Evolutionary conservation across 768 basidiomycete genomes (phyloP), one percentile per base, ranked within the genome.

Genomic region (Leucogyrophana mollusca): DNA sequence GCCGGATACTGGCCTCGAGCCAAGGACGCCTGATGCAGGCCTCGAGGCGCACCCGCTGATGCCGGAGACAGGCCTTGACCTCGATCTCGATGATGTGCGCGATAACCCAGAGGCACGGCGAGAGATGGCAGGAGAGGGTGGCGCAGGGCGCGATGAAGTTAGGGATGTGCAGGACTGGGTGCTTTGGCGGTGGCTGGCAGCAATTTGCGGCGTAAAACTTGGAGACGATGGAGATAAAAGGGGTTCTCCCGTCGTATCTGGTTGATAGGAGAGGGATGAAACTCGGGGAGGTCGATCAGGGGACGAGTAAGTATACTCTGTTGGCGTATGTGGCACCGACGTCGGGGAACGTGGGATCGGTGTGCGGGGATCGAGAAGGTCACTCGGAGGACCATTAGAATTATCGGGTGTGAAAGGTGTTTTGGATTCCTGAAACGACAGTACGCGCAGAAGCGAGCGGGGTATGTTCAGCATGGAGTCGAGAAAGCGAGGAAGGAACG

Each of bases 121-220:
- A 0, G 79, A 80, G 4, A 71, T 46, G 0, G 71, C 77, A 13
- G 82, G 83, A 2, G 80, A 83, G 4, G 77, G 77, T 0, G 83
- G 83, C 0, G 83, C 83, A 25, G 80, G 82, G 4, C 83, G 78
- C 1, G 73, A 73, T 10, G 76, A 73, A 1, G 69, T 69, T 50
- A 70, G 76, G 40, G 63, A 70, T 36, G 38, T 59, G 9, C 51
- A 44, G 6, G 62, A 64, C 14, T 56, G 60, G 0, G 51, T 47
- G 47, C 62, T 61, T 10, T 61, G 46, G 5, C 59, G 53, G 49
- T 52, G 50, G 21, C 25, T 40, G 24, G 27, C 27, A 30, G 6
- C 13, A 13, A 7, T 30, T 13, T 51, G 17, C 16, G 47, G 32
- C 22, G 8, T 13, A 22, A 40, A 41, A 2, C 47, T 43, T 18